Conservation (phyloP, 108 stramenopile genomes). For the Cyclotella atomus region DNA sequence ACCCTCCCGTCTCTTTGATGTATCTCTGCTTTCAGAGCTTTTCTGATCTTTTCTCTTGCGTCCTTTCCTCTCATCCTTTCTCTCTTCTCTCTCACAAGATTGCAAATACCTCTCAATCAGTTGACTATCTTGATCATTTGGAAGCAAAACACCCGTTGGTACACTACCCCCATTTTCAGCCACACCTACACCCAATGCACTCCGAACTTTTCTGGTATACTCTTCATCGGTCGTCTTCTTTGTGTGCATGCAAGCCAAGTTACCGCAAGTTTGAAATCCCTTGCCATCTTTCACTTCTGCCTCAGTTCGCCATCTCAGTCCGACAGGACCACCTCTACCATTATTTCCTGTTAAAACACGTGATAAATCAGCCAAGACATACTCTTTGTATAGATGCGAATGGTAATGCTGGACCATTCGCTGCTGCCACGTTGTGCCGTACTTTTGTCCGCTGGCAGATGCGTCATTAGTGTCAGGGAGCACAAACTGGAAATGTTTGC, state of each 20-base stretch:
- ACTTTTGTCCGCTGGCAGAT: background rate
- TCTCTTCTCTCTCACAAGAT: slow-evolving; percentile 11
- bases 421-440: slow-evolving; percentile 73
- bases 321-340: slow-evolving; percentile 43
- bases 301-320: slow-evolving; percentile 81
- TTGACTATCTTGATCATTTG: background rate
- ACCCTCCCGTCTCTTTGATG: slow-evolving; percentile 13
- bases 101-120: slow-evolving; percentile 28
- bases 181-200: slow-evolving; percentile 25
- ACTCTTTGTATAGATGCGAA: slow-evolving; percentile 79
- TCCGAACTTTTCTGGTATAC: background rate
- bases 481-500: slow-evolving; percentile 41
- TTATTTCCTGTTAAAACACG: slow-evolving; percentile 26
- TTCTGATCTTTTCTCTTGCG: background rate
- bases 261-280: slow-evolving; percentile 78
- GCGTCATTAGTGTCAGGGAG: slow-evolving; percentile 16
- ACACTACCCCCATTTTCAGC: slow-evolving; percentile 43
- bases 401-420: slow-evolving; percentile 84
- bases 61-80: background rate
- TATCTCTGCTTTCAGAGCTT: background rate
- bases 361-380: slow-evolving; percentile 76
- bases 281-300: slow-evolving; percentile 67
- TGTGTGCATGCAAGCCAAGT: slow-evolving; percentile 54
- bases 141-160: slow-evolving; percentile 32
- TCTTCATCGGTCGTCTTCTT: background rate